Conservation (phyloP, 1,284 basidiomycete species). For the Moniliophthora roreri region DNA sequence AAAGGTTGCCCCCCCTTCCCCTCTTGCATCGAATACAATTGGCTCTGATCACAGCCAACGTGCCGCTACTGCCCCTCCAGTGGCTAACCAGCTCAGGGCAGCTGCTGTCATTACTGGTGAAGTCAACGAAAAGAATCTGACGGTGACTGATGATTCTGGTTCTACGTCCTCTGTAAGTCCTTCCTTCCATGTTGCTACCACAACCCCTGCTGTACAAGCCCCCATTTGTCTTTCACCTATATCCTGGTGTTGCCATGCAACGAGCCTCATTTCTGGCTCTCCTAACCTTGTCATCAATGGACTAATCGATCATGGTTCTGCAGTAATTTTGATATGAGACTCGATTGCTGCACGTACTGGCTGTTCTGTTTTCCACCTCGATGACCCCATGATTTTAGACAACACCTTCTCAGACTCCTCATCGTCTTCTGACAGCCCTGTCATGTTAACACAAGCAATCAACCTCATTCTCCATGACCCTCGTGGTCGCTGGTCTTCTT, state of each 20-base stretch:
- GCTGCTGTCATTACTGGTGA: background rate
- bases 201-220: background rate
- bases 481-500: conserved; percentile 1
- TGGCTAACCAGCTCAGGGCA: too few relatives aligned
- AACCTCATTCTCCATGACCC: background rate
- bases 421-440: background rate
- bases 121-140: background rate
- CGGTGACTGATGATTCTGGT: background rate
- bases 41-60: background rate
- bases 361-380: background rate
- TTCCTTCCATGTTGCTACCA: background rate
- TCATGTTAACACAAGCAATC: background rate
- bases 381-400: background rate
- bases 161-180: background rate
- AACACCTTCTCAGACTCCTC: background rate
- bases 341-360: background rate
- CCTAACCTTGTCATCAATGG: background rate
- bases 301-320: background rate
- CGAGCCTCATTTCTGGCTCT: background rate
- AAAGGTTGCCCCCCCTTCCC: background rate
- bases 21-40: background rate
- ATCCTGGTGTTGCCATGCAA: background rate
- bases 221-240: background rate
- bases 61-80: background rate
- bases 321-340: background rate